Conservation (phyloP, 2,329 filamentous ascomycete species). For the Neonectria magnoliae region DNA sequence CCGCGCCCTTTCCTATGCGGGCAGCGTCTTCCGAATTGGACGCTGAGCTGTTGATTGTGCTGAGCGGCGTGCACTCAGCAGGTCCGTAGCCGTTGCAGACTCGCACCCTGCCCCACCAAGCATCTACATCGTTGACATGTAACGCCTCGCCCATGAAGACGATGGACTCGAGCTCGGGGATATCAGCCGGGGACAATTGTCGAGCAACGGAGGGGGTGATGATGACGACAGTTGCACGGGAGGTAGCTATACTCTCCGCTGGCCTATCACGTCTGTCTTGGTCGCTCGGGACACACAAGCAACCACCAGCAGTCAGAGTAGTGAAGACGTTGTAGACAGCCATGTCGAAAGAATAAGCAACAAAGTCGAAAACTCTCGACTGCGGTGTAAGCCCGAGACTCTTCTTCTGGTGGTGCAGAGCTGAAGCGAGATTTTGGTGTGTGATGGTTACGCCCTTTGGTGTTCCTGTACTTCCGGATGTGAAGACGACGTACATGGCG, state of each 20-base stretch:
- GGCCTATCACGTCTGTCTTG: conserved; percentile 41
- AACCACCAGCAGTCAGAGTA: conserved; percentile 51
- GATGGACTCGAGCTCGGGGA: neutral
- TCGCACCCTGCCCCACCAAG: conserved; percentile 46
- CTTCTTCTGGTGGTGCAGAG: conserved; percentile 7
- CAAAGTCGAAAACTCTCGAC: conserved; percentile 36
- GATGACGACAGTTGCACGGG: neutral
- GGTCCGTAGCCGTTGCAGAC: conserved; percentile 31
- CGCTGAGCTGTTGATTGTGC: neutral
- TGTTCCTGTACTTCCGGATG: neutral
- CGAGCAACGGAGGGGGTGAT: neutral
- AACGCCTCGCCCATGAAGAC: conserved; percentile 1
- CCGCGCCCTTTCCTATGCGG: neutral
- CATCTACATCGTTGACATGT: neutral
- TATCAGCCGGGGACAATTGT: neutral
- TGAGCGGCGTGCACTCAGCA: conserved; percentile 16
- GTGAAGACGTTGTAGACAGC: conserved; percentile 49
- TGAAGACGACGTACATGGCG: neutral
- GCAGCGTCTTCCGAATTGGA: neutral
- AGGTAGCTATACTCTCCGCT: neutral
- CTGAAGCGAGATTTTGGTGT: conserved; percentile 17
- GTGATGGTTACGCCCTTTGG: conserved; percentile 46
- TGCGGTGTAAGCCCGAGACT: neutral
- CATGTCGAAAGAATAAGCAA: conserved; percentile 52
- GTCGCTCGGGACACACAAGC: conserved; percentile 52